phyloP scores from a whole-genome alignment of 352 stramenopile species.

The Globisporangium yorkense region DNA sequence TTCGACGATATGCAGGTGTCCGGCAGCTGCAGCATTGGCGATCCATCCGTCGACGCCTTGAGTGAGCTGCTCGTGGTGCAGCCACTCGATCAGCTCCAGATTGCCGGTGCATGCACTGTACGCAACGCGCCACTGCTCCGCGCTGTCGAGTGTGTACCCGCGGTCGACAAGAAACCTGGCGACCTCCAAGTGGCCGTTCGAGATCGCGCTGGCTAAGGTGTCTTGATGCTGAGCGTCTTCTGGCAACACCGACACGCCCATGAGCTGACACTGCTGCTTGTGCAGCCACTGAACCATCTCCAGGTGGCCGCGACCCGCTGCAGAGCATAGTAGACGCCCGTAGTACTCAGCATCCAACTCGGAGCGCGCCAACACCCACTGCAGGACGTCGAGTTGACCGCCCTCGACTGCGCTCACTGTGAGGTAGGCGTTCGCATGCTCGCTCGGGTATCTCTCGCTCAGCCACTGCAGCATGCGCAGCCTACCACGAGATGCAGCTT shows the following conservation, averaged over 20 bases:
- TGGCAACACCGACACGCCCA: too few relatives aligned
- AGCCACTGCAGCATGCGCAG: neutral
- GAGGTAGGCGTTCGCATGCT: neutral
- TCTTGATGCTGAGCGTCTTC: neutral
- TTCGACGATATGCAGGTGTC: neutral
- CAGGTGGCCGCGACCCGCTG: slow-evolving; percentile 2
- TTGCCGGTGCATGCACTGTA: neutral
- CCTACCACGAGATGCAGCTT: neutral
- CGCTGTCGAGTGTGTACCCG: neutral
- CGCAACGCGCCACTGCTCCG: neutral
- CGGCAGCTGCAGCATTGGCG: neutral
- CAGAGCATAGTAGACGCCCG: too few relatives aligned
- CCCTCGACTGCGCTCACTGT: neutral
- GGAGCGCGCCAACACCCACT: neutral
- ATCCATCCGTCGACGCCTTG: neutral
- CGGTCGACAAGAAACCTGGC: neutral
- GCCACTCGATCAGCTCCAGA: neutral
- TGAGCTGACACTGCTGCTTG: neutral
- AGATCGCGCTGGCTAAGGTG: neutral
- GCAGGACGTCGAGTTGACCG: neutral
- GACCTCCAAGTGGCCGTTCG: neutral
- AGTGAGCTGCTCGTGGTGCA: neutral
- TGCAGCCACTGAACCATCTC: slow-evolving; percentile 6
- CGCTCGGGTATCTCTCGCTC: neutral
- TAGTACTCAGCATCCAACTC: neutral